phyloP scores from a whole-genome alignment of 106 monocot genomes.

The Dioscorea zingiberensis region DNA sequence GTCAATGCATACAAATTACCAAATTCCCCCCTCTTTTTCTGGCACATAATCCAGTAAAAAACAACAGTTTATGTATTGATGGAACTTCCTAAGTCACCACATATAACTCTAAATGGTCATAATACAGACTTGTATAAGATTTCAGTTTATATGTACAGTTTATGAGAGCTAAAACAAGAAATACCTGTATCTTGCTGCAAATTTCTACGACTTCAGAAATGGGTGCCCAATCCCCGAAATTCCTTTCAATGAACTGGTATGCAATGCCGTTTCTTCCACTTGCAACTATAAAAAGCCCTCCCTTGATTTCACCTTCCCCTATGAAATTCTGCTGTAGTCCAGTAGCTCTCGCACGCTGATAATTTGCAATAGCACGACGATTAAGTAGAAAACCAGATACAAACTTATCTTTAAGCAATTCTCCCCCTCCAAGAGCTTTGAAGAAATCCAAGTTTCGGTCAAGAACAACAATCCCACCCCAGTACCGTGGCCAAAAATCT shows the following conservation, averaged over 20 bases:
- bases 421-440: constrained; percentile 39
- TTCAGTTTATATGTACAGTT: too few species aligned
- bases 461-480: too few species aligned
- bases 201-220: constrained; percentile 38
- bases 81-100: too few species aligned
- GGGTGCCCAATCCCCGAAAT: constrained; percentile 46
- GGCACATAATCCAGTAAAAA: too few species aligned
- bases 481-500: too few species aligned
- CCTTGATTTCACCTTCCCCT: constrained; percentile 28
- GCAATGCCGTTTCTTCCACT: constrained; percentile 26
- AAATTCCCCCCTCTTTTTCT: too few species aligned
- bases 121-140: too few species aligned
- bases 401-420: constrained; percentile 23
- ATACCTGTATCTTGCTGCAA: constrained; percentile 35
- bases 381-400: constrained; percentile 28
- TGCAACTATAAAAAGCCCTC: constrained; percentile 23
- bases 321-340: constrained; percentile 13
- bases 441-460: too few species aligned
- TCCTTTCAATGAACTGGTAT: constrained; percentile 42
- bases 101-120: too few species aligned
- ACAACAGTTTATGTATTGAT: too few species aligned
- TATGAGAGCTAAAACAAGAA: neutral
- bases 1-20: too few species aligned
- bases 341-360: constrained; percentile 18
- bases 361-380: constrained; percentile 21